Percentiles rank a stretch among this genome's conserved stretches.
Conservation (phyloP, 352 stramenopile genomes). For the Globisporangium orthogonon region DNA sequence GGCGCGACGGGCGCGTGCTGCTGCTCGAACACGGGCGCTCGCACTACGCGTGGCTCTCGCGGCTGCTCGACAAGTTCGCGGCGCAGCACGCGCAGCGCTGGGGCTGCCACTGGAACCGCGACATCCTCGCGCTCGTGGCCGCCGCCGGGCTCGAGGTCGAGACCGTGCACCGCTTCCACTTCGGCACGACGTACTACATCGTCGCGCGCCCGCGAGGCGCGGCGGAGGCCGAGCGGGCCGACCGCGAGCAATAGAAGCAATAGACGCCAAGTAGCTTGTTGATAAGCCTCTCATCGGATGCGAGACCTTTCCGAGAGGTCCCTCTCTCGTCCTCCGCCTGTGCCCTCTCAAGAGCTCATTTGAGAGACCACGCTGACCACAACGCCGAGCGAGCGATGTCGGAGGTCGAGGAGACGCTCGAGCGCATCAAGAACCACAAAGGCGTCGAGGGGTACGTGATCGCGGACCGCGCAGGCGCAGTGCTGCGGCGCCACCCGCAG, state of each 20-base stretch:
- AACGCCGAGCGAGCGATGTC: conserved; percentile 32
- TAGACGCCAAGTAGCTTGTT: background rate
- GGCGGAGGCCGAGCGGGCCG: background rate
- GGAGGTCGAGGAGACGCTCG: conserved; percentile 93
- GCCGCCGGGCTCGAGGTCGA: conserved; percentile 82
- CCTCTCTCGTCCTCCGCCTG: no score
- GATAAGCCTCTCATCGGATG: no score
- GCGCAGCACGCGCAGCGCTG: conserved; percentile 90
- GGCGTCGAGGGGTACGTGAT: conserved; percentile 95
- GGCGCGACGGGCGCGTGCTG: conserved; percentile 68
- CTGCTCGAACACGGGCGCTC: conserved; percentile 94
- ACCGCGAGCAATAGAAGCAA: background rate
- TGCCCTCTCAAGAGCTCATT: no score
- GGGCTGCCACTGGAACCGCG: conserved; percentile 96
- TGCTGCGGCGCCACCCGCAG: conserved; percentile 85
- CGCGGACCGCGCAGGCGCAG: conserved; percentile 85
- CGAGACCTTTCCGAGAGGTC: background rate
- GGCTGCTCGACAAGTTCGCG: conserved; percentile 91
- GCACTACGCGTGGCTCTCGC: conserved; percentile 86
- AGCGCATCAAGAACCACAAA: conserved; percentile 93
- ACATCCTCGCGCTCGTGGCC: conserved; percentile 89
- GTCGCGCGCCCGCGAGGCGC: conserved; percentile 38
- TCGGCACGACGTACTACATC: conserved; percentile 94
- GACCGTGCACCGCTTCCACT: conserved; percentile 89
- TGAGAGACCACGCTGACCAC: no score